Evolutionary conservation across 306 rosid species (phyloP), one percentile per base, ranked within the genome.

Genomic region (Gastrolobium bilobum): DNA sequence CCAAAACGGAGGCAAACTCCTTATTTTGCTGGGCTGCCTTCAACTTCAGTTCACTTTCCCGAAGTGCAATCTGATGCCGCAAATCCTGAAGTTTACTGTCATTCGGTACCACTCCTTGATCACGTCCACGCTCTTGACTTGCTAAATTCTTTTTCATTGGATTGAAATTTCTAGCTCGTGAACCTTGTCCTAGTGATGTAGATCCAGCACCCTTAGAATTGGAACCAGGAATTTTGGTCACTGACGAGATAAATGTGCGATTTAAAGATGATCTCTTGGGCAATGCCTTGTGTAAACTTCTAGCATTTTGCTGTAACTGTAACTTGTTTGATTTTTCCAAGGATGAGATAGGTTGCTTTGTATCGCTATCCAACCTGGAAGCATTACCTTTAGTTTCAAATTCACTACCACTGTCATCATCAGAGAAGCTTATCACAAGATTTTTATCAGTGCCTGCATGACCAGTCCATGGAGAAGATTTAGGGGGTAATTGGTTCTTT

Each of bases 341-440:
- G 43, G 81, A 82, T 56, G 91, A 84, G 77, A 71, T 69, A 31
- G 87, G 86, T 38, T 82, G 89, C 81, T 85, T 92, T 77, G 70
- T 72, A 76, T 82, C 74, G 54, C 73, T 38, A 26, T 68, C 84
- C 79, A 78, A 71, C 74, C 79, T 79, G 73, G 82, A 62, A 51
- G 52, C 11, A 44, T 76, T 85, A 51, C 73, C 71, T 84, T 87
- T 88, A 68, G 86, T 73, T 84, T 92, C 99, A 81, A 86, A 65
- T 65, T 91, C 99, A 80, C 95, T 92, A 35, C 85, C 94, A 88
- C 97, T 94, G 61, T 92, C 97, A 87, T 88, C 92, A 72, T 92
- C 99, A n/a, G 97, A 94, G 81, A 94, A 94, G 84, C 91, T 86
- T 83, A 94, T 94, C 68, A 94, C 97, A 35, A 94, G 95, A 92